Evolutionary conservation across 2,329 filamentous ascomycete genomes (phyloP).

Genomic region (Colletotrichum sublineola): DNA sequence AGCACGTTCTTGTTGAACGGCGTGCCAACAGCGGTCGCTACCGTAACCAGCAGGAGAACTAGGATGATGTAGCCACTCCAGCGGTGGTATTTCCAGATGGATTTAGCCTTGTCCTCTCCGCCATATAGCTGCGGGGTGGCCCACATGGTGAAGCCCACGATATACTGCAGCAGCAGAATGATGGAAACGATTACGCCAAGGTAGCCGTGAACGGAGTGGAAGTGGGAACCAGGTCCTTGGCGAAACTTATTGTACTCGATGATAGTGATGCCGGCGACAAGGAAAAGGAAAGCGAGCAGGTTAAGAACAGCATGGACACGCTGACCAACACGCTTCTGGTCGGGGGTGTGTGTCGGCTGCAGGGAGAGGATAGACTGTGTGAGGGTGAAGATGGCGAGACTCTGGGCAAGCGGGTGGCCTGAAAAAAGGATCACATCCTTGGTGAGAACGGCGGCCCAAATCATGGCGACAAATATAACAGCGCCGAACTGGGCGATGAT

Average conservation of each 20-base stretch:
- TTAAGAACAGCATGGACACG: constrained; percentile 79
- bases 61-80: constrained; percentile 80
- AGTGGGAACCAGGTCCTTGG: constrained; percentile 73
- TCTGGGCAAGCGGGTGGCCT: constrained; percentile 82
- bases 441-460: constrained; percentile 84
- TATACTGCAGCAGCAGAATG: constrained; percentile 77
- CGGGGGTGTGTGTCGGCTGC: constrained; percentile 84
- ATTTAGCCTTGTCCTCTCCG: constrained; percentile 82
- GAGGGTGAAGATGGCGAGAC: constrained; percentile 78
- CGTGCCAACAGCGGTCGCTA: constrained; percentile 82
- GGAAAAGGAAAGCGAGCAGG: constrained; percentile 70
- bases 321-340: constrained; percentile 76
- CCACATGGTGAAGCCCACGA: constrained; percentile 87
- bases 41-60: constrained; percentile 78
- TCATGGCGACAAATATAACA: constrained; percentile 78
- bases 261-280: constrained; percentile 75
- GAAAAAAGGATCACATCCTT: constrained; percentile 84
- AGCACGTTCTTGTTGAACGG: constrained; percentile 77
- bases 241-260: constrained; percentile 89
- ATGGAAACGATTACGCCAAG: constrained; percentile 84
- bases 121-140: constrained; percentile 81
- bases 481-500: constrained; percentile 84
- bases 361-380: constrained; percentile 86
- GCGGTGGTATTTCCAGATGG: constrained; percentile 91
- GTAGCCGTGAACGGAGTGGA: constrained; percentile 84